Percentiles rank a stretch among this genome's conserved stretches.
Conservation (phyloP, 495 filamentous ascomycete species). For the Rhypophila decipiens region DNA sequence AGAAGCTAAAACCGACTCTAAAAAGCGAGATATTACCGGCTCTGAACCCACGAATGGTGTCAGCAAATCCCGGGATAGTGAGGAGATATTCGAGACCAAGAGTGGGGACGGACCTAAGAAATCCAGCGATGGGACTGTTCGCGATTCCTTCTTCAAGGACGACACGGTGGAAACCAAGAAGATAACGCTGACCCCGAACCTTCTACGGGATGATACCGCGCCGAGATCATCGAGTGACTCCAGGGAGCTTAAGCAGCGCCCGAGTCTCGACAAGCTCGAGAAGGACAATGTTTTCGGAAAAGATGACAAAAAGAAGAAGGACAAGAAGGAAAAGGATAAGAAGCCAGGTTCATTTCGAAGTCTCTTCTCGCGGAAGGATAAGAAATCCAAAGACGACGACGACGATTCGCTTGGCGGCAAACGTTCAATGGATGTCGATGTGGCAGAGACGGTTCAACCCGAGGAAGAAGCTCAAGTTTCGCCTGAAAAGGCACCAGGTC, state of each 20-base stretch:
- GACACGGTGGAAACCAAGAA: conserved; percentile 93
- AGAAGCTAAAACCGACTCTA: conserved; percentile 37
- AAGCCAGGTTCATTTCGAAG: conserved; percentile 87
- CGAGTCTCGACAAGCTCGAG: conserved; percentile 52
- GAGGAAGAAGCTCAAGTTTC: conserved; percentile 35
- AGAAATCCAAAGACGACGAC: conserved; percentile 64
- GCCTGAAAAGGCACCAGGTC: conserved; percentile 21
- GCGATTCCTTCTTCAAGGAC: conserved; percentile 96
- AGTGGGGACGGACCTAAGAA: conserved; percentile 46
- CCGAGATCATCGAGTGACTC: conserved; percentile 53
- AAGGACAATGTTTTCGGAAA: conserved; percentile 38
- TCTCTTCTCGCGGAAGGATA: conserved; percentile 92
- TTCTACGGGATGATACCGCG: conserved; percentile 81
- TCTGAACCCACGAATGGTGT: conserved; percentile 29
- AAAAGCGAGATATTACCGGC: conserved; percentile 30
- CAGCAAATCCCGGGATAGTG: conserved; percentile 39
- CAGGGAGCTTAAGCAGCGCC: conserved; percentile 52
- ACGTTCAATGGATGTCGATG: conserved; percentile 45
- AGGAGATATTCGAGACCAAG: conserved; percentile 61
- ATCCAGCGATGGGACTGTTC: conserved; percentile 75
- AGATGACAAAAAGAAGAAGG: conserved; percentile 53
- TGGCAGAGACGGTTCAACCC: conserved; percentile 35
- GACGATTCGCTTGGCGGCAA: conserved; percentile 65
- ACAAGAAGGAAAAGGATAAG: conserved; percentile 87
- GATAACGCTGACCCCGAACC: conserved; percentile 90